Evolutionary conservation across 73 alveolate species (phyloP).

Genomic region (Blepharisma stoltei): DNA sequence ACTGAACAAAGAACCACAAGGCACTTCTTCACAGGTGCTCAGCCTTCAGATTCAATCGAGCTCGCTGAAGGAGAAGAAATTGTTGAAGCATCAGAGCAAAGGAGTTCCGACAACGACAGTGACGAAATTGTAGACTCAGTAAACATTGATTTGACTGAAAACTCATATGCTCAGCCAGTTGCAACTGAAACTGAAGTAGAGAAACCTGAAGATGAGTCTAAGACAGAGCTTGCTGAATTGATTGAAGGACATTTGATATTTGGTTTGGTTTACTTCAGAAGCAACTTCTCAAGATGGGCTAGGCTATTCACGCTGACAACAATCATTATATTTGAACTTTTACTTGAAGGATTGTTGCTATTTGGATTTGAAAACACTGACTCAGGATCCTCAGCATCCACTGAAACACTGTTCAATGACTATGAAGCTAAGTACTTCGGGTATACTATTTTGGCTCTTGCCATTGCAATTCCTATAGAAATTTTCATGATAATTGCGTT

Average conservation of each 20-base stretch:
- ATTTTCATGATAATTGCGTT: neutral
- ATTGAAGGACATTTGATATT: constrained; percentile 17
- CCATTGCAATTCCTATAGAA: neutral
- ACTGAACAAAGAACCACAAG: neutral
- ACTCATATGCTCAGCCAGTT: neutral
- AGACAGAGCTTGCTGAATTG: neutral
- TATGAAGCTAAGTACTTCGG: constrained; percentile 23
- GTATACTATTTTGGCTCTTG: constrained; percentile 1
- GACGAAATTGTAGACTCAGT: too few species aligned
- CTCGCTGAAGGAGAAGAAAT: neutral
- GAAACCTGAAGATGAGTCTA: neutral
- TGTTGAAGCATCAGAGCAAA: too few species aligned
- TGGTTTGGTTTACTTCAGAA: neutral
- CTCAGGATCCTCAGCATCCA: too few species aligned
- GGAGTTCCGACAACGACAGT: neutral
- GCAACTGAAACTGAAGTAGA: too few species aligned
- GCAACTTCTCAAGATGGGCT: neutral
- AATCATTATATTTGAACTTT: neutral
- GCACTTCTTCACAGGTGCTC: too few species aligned
- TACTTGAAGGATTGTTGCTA: constrained; percentile 5
- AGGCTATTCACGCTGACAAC: neutral
- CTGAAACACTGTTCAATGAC: neutral
- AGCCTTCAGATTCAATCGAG: too few species aligned
- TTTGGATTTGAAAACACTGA: constrained; percentile 5
- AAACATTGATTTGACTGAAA: neutral